phyloP scores from a whole-genome alignment of 495 filamentous ascomycete species.

The Penicillium pulvis region DNA sequence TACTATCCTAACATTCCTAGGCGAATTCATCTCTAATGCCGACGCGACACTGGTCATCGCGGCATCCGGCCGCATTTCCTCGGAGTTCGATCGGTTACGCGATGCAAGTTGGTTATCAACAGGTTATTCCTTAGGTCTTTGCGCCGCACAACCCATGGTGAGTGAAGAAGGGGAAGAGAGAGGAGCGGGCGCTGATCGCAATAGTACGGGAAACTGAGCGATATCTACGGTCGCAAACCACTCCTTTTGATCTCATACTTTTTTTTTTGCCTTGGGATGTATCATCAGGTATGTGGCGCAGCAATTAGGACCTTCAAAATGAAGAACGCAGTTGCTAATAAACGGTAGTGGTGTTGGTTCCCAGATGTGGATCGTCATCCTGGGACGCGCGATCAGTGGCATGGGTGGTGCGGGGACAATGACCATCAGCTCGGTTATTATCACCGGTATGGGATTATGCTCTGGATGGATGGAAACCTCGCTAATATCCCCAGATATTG shows the following conservation, averaged over 20 bases:
- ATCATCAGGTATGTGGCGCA: conserved; percentile 35
- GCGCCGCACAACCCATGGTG: conserved; percentile 60
- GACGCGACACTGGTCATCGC: conserved; percentile 66
- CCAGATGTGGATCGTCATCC: conserved; percentile 54
- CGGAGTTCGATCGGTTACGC: conserved; percentile 62
- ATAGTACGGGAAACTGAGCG: conserved; percentile 49
- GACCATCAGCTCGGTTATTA: conserved; percentile 59
- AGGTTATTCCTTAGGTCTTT: conserved; percentile 60
- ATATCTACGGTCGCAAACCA: conserved; percentile 50
- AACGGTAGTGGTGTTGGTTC: conserved; percentile 50
- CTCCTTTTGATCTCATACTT: conserved; percentile 43
- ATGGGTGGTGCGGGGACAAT: conserved; percentile 61
- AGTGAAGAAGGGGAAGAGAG: background rate
- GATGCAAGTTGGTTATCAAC: conserved; percentile 70
- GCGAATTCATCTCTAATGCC: conserved; percentile 65
- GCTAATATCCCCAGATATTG: conserved; percentile 46
- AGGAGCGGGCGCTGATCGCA: background rate
- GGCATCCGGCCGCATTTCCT: conserved; percentile 62
- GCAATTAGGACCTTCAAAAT: background rate
- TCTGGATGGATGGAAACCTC: background rate
- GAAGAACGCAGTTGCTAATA: background rate
- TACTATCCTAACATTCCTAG: conserved; percentile 33
- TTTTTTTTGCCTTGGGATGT: conserved; percentile 45
- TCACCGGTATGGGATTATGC: conserved; percentile 48
- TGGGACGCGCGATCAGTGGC: conserved; percentile 61